Evolutionary conservation across 2,329 filamentous ascomycete genomes (phyloP), one percentile per base, ranked within the genome.

Genomic region (Dactylellina haptotyla): DNA sequence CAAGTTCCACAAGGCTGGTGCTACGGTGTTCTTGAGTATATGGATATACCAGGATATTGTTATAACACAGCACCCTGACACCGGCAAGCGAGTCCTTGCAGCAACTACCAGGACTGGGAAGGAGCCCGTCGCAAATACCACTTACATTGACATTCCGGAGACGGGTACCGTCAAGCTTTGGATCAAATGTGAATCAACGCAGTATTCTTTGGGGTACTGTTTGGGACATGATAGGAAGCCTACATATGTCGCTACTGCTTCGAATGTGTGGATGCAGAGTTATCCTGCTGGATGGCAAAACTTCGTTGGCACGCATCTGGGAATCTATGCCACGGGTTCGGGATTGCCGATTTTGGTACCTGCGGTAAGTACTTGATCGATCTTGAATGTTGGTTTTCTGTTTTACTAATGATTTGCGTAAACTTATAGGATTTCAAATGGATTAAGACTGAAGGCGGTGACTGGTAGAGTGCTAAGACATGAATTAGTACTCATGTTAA

Each of bases 241-340:
- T 34, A 76, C 63, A 26, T 77, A 74, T 46, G 58, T 76, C 9
- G 67, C 57, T 26, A 71, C 67, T 45, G 63, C 69, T n/a, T 59
- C 30, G 34, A 76, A 54, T 54, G 56, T 48, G 18, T 76, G 75
- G 75, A 62, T 76, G 30, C 75, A 76, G 41, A 70, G 70, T 32
- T 76, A 20, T 28, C 54, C 75, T 2, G 53, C 56, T 2, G 71
- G 76, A 58, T 77, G 76, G 76, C 75, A 76, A 45, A 58, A 69
- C 12, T 76, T 76, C 25, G 73, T 69, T 4, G 75, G 76, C n/a
- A 63, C 67, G 1, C 75, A 76, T 57, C 69, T 76, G 16, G 75
- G 76, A n/a, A 53, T 77, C 26, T 76, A 75, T 48, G 59, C 76
- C 18, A 77, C 75, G 20, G 72, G 72, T 3, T 56, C 61, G 25